Conservation (phyloP, 306 rosid species). For the Carpinus fangiana region DNA sequence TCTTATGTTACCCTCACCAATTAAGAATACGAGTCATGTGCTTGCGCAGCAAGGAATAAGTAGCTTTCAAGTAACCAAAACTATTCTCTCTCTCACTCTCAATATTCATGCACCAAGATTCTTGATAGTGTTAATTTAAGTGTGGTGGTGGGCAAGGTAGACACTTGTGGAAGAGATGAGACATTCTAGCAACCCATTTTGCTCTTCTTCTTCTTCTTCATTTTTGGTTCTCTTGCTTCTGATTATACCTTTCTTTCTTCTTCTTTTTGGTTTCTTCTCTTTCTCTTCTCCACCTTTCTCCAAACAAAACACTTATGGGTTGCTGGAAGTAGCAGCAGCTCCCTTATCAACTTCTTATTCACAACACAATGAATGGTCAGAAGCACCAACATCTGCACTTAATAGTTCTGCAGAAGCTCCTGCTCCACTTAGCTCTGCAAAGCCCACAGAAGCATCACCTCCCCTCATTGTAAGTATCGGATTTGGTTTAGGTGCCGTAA, state of each 20-base stretch:
- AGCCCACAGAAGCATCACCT: not conserved
- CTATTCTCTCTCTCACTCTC: not conserved
- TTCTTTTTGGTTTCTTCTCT: constrained; percentile 22
- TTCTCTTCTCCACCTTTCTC: constrained; percentile 16
- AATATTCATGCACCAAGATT: not conserved
- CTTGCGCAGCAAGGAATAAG: constrained; percentile 26
- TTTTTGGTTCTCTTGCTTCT: constrained; percentile 18
- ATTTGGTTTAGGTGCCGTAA: not conserved
- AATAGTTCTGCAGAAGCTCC: not conserved
- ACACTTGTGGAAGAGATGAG: constrained; percentile 14
- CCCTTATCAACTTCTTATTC: constrained; percentile 15
- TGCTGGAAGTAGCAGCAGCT: constrained; percentile 4
- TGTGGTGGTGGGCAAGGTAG: no score
- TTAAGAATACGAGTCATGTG: constrained; percentile 17
- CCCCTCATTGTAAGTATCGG: not conserved
- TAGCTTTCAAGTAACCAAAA: constrained; percentile 34
- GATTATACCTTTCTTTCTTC: constrained; percentile 3
- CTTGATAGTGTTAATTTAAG: not conserved
- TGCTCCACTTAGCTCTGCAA: not conserved
- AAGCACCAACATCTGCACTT: not conserved
- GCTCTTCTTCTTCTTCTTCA: constrained; percentile 19
- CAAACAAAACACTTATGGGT: not conserved
- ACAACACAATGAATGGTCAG: not conserved
- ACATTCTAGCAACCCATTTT: constrained; percentile 8
- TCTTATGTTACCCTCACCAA: not conserved